These are phyloP conservation scores for Coemansia sp. DNA, from an alignment of 192 early-diverging fungal species.

Conservation along the genomic window DNA sequence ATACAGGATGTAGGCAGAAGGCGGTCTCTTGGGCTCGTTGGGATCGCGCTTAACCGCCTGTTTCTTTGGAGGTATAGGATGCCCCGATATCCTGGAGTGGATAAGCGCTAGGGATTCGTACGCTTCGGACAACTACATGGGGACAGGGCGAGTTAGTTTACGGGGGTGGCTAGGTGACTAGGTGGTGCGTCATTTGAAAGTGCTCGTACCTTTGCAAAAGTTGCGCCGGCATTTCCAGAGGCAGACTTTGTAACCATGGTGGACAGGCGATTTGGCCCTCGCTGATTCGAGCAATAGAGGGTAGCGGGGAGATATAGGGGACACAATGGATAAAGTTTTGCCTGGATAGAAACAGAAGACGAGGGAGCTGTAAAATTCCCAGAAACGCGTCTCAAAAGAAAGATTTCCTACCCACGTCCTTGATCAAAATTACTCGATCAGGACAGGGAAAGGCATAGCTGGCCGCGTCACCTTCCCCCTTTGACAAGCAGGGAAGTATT, in stretches of 20 bases:
- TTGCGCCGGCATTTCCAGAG: conserved; percentile 1
- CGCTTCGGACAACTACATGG: background rate
- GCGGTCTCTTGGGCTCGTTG: background rate
- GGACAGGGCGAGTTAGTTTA: background rate
- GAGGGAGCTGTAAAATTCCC: background rate
- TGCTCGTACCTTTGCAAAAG: background rate
- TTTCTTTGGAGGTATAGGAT: background rate
- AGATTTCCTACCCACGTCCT: background rate
- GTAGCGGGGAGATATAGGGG: background rate
- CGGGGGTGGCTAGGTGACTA: background rate
- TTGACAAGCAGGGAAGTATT: background rate
- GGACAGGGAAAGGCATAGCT: background rate
- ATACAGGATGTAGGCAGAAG: background rate
- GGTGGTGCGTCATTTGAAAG: background rate
- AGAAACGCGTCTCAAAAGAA: background rate
- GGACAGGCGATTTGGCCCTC: background rate
- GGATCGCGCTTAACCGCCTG: background rate
- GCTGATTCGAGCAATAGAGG: background rate
- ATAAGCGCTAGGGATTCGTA: conserved; percentile 1
- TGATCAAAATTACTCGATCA: background rate
- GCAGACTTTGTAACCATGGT: background rate
- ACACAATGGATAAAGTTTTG: background rate
- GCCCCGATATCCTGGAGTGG: background rate
- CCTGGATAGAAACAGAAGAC: background rate
- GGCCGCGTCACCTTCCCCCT: background rate